Evolutionary conservation across 257 asterid species (phyloP).

Genomic region (Apocynum venetum): DNA sequence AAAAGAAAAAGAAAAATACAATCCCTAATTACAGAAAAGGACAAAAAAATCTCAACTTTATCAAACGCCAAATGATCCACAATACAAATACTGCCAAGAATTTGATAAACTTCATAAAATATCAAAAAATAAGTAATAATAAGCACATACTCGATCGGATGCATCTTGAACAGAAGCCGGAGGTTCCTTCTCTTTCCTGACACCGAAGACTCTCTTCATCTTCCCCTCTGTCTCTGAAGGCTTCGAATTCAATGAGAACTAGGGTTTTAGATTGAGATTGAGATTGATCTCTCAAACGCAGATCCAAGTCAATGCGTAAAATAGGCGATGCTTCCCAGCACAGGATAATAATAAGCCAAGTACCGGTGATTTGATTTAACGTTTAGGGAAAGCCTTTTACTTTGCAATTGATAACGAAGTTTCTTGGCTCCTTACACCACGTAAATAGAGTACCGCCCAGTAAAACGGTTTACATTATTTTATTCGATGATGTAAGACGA

Average conservation of each 20-base stretch:
- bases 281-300: background rate
- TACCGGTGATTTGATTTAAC: too few species aligned
- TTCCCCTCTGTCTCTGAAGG: background rate
- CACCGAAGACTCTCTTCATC: slow-evolving; percentile 95
- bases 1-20: background rate
- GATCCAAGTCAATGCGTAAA: background rate
- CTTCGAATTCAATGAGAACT: background rate
- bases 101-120: background rate
- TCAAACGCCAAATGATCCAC: background rate
- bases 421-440: too few species aligned
- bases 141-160: slow-evolving; percentile 64
- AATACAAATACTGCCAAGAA: background rate
- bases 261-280: slow-evolving; percentile 5
- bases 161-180: slow-evolving; percentile 85
- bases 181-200: slow-evolving; percentile 87
- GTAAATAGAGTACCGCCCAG: too few species aligned
- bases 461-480: too few species aligned
- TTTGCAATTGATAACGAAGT: too few species aligned
- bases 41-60: background rate
- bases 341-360: too few species aligned
- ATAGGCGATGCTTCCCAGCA: too few species aligned
- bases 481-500: too few species aligned
- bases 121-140: background rate
- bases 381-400: too few species aligned
- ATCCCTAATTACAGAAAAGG: background rate